A percentile compares a stretch with the other conserved stretches of the same genome.
Conservation (phyloP, 495 filamentous ascomycete genomes). For the Talaromyces trachyspermus region DNA sequence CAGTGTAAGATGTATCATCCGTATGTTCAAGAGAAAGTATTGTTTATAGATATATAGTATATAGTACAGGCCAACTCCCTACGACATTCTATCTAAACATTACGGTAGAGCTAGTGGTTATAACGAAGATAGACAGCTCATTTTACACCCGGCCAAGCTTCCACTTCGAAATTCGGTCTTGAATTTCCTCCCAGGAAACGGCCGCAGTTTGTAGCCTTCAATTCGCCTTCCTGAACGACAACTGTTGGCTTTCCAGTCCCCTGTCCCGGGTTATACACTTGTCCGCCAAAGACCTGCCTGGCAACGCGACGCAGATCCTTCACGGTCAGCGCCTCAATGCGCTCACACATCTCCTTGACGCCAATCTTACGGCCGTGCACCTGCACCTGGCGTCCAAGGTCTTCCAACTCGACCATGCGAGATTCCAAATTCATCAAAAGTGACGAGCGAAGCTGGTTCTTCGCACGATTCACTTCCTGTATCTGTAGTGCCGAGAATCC, state of each 20-base stretch:
- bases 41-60: too few relatives aligned
- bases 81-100: not conserved
- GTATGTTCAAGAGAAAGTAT: not conserved
- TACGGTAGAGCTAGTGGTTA: not conserved
- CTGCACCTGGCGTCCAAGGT: conserved; percentile 92
- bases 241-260: conserved; percentile 92
- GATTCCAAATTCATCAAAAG: conserved; percentile 97
- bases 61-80: not conserved
- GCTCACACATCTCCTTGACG: conserved; percentile 83
- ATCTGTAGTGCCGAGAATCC: conserved; percentile 62
- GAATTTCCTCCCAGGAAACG: conserved; percentile 81
- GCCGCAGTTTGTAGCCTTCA: conserved; percentile 36
- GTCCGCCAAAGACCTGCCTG: conserved; percentile 64
- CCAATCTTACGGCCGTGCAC: conserved; percentile 88
- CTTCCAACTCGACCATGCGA: conserved; percentile 97
- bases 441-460: conserved; percentile 89
- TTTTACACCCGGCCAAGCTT: conserved; percentile 63
- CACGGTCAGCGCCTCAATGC: conserved; percentile 76
- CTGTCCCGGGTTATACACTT: conserved; percentile 63
- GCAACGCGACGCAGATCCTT: conserved; percentile 84
- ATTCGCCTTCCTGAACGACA: conserved; percentile 71
- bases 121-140: not conserved
- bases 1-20: too few relatives aligned
- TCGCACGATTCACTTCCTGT: conserved; percentile 85
- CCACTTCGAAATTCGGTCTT: conserved; percentile 77